Base-by-base conservation (phyloP, 768 basidiomycete genomes). In the Termitomyces sp. region DNA sequence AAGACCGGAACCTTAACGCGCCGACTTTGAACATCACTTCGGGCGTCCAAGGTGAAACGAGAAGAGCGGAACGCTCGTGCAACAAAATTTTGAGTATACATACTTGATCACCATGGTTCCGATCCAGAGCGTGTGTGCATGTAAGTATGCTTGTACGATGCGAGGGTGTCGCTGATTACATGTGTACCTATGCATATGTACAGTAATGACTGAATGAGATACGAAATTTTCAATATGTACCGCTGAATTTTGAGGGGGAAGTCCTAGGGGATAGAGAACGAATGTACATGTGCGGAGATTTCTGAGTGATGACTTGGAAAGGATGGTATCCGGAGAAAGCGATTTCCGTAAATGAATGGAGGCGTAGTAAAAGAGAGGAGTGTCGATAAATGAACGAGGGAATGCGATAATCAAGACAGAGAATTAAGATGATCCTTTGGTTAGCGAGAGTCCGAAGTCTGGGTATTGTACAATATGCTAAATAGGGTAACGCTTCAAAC, bases 151-250 rank as follows among this genome's bases (percentile, higher is more conserved):
- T 25, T 50, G 19, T 39, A 39, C 23, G 49, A 39, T 39, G 50
- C 27, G 35, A 51, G 8, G 25, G 37, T 28, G 10, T 51, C 11
- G 37, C 35, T 40, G 0, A 51, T 27, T 51, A 51, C 50, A 51
- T 28, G 25, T 40, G 50, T 51, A 51, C 50, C 50, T 39, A 40
- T 51, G 37, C 28, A 51, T 39, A 40, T 51, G 37, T 40, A 51
- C 50, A 51, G 25, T 28, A 37, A 25, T 37, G 25, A 25, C 34
- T 39, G n/a, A 27, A 19, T 51, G 40, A n/a, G 50, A 28, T 51
- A 19, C 17, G 25, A 17, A 14, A 37, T 6, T 32, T 37, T 37
- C 21, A 6, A 21, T 14, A 1, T 30, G 9, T 23, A 35, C 47
- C 17, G 8, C n/a, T 23, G 32, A 48, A 6, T 21, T 34, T 4